These are phyloP conservation scores for Amanita polypyramis DNA, from an alignment of 768 basidiomycete species.

Conservation along the genomic window DNA sequence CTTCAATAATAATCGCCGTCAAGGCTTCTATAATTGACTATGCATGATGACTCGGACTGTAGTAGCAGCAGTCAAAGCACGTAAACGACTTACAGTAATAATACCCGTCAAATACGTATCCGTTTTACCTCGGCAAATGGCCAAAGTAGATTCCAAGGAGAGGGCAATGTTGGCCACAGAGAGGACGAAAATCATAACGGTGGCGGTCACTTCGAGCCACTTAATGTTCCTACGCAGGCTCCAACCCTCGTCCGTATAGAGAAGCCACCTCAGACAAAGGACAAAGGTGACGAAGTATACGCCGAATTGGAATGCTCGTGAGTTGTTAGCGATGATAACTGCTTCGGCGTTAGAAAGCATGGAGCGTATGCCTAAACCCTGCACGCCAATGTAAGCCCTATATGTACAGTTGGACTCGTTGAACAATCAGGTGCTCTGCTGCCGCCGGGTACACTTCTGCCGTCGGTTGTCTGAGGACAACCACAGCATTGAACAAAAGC, in stretches of 20 bases:
- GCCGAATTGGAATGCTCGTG: slow-evolving; percentile 1
- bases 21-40: neutral
- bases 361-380: no score
- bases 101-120: neutral
- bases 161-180: neutral
- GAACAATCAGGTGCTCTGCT: no score
- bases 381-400: no score
- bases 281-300: slow-evolving; percentile 1
- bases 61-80: neutral
- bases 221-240: neutral
- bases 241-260: neutral
- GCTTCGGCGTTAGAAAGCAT: slow-evolving; percentile 1
- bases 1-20: neutral
- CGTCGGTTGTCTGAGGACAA: no score
- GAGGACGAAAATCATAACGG: neutral
- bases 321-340: neutral
- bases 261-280: neutral
- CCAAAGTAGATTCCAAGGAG: neutral
- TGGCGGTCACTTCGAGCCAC: neutral
- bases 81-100: neutral
- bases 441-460: no score
- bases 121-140: neutral
- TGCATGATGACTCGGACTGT: no score
- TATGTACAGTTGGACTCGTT: no score
- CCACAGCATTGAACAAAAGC: no score